These are phyloP conservation scores for Chlamydomonas eustigma DNA, from an alignment of 139 green algal species.

Conservation along the genomic window DNA sequence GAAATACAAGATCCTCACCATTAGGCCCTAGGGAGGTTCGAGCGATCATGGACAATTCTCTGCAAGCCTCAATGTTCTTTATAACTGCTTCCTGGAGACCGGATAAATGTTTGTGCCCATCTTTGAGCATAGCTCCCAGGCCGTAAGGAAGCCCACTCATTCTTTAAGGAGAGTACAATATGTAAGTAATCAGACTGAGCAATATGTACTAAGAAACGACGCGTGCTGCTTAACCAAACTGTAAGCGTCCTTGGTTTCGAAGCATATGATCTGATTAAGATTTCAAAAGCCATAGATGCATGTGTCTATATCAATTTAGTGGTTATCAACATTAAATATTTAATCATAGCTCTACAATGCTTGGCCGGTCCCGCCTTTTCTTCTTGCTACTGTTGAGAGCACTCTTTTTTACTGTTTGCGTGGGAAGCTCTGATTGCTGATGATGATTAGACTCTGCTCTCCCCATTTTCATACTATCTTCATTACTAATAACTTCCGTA, in stretches of 20 bases:
- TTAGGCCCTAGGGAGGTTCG: constrained; percentile 93
- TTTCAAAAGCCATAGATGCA: too few species aligned
- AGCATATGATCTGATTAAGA: too few species aligned
- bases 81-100: constrained; percentile 96
- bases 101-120: constrained; percentile 93
- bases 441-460: too few species aligned
- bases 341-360: constrained; percentile 1
- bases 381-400: not conserved
- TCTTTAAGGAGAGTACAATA: too few species aligned
- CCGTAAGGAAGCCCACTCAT: not conserved
- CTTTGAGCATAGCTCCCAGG: constrained; percentile 83
- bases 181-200: too few species aligned
- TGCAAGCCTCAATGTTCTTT: constrained; percentile 98
- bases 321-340: too few species aligned
- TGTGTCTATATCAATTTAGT: too few species aligned
- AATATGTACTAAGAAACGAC: too few species aligned
- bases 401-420: not conserved
- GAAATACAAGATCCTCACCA: constrained; percentile 50
- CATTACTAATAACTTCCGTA: not conserved
- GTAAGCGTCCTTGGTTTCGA: too few species aligned
- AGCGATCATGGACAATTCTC: constrained; percentile 87
- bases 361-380: not conserved
- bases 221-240: too few species aligned
- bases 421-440: not conserved
- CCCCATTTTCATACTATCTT: too few species aligned